A percentile compares a stretch with the other conserved stretches of the same genome.
Evolutionary conservation across 2,329 filamentous ascomycete genomes (phyloP).

Genomic region (Arthrinium puccinioides): DNA sequence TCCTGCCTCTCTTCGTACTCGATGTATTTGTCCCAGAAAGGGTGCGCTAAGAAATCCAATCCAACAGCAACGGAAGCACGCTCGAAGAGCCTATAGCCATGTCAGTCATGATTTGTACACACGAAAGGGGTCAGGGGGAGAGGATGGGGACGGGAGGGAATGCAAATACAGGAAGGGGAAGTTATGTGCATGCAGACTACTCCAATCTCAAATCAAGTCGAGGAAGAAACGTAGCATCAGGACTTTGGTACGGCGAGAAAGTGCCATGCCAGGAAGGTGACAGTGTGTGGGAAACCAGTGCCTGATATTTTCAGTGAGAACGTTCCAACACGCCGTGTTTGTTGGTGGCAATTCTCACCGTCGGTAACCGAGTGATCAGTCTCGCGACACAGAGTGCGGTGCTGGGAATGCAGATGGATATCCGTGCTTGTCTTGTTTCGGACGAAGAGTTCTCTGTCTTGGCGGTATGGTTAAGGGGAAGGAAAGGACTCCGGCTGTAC

Average conservation of each 20-base stretch:
- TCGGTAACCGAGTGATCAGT: slow-evolving; percentile 31
- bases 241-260: slow-evolving; percentile 37
- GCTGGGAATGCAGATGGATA: slow-evolving; percentile 18
- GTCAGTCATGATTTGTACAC: slow-evolving; percentile 21
- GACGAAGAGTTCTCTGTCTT: slow-evolving; percentile 27
- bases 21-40: slow-evolving; percentile 98
- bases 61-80: slow-evolving; percentile 79
- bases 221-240: slow-evolving; percentile 20
- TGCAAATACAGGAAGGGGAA: slow-evolving; percentile 56
- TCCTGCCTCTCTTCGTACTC: slow-evolving; percentile 93
- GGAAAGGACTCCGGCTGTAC: slow-evolving; percentile 62
- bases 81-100: slow-evolving; percentile 74
- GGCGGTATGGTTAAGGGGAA: slow-evolving; percentile 54
- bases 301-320: slow-evolving; percentile 62
- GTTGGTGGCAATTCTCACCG: slow-evolving; percentile 68
- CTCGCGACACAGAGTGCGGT: slow-evolving; percentile 22
- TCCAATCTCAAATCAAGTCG: slow-evolving; percentile 37
- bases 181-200: slow-evolving; percentile 45
- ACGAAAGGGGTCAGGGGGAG: slow-evolving; percentile 18
- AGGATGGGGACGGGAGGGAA: slow-evolving; percentile 42
- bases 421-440: slow-evolving; percentile 13
- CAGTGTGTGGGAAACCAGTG: slow-evolving; percentile 39
- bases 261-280: slow-evolving; percentile 28
- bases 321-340: slow-evolving; percentile 48
- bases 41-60: slow-evolving; percentile 87